Conservation (phyloP, 2,329 filamentous ascomycete species). For the Hypoxylon sp. region DNA sequence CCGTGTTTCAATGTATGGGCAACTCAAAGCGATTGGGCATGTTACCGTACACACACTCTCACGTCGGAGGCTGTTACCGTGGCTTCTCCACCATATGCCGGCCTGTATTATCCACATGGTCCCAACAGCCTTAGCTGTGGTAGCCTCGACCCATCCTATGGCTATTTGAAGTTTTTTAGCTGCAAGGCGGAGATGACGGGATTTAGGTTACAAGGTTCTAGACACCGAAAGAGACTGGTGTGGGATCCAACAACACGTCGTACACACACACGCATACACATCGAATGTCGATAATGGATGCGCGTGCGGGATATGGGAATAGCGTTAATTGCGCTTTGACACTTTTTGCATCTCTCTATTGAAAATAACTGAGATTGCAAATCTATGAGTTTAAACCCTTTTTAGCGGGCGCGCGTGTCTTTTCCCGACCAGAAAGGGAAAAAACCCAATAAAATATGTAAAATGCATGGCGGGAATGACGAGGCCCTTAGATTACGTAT, state of each 20-base stretch:
- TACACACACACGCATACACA: not conserved
- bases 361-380: slow-evolving; percentile 26
- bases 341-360: slow-evolving; percentile 13
- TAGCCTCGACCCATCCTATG: slow-evolving; percentile 36
- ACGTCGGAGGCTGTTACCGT: slow-evolving; percentile 33
- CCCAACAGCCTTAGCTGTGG: slow-evolving; percentile 39
- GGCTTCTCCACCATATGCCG: slow-evolving; percentile 32
- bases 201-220: slow-evolving; percentile 12
- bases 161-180: slow-evolving; percentile 17
- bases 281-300: slow-evolving; percentile 14
- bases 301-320: slow-evolving; percentile 6
- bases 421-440: slow-evolving; percentile 26
- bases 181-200: slow-evolving; percentile 29
- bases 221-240: slow-evolving; percentile 2
- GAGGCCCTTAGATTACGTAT: slow-evolving; percentile 23
- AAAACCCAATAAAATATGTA: slow-evolving; percentile 2
- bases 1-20: slow-evolving; percentile 34
- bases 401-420: slow-evolving; percentile 8
- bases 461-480: slow-evolving; percentile 21
- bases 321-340: slow-evolving; percentile 23
- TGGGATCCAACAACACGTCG: slow-evolving; percentile 26
- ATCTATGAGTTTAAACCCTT: slow-evolving; percentile 25
- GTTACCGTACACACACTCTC: slow-evolving; percentile 40
- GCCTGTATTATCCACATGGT: slow-evolving; percentile 17
- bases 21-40: slow-evolving; percentile 39